These are phyloP conservation scores for Salvia rosmarinus DNA, from an alignment of 257 asterid species.

Conservation along the genomic window DNA sequence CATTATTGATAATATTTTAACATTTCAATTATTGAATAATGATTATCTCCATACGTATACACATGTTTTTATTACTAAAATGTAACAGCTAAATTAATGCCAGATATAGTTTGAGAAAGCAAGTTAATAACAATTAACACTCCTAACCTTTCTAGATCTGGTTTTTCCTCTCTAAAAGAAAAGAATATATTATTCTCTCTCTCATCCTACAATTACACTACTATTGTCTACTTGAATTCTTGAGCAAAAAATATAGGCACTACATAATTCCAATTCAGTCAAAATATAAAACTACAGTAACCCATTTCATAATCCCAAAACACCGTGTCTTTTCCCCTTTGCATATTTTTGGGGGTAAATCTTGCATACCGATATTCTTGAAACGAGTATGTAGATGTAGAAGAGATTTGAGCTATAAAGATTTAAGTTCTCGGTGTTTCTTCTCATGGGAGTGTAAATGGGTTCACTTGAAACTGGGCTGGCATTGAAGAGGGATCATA, in stretches of 20 bases:
- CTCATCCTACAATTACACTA: conserved; percentile 28
- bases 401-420: conserved; percentile 13
- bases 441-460: conserved; percentile 72
- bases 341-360: conserved; percentile 13
- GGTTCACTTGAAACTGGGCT: conserved; percentile 78
- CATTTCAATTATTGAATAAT: not conserved
- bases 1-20: not conserved
- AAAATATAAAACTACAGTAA: conserved; percentile 12
- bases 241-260: conserved; percentile 3
- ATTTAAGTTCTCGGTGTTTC: conserved; percentile 30
- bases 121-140: conserved; percentile 3
- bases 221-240: conserved; percentile 22
- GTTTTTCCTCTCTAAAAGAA: not conserved
- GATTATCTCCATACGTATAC: not conserved
- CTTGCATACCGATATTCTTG: conserved; percentile 33
- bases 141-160: conserved; percentile 13
- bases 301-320: conserved; percentile 29
- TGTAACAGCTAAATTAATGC: not conserved
- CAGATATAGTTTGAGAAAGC: not conserved
- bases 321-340: conserved; percentile 29
- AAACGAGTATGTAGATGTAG: conserved; percentile 19
- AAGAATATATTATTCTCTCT: not conserved
- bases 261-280: conserved; percentile 20
- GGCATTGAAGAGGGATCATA: conserved; percentile 66
- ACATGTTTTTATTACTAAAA: not conserved